These are phyloP conservation scores for Phytophthora sp. DNA, from an alignment of 352 stramenopile species.

Conservation along the genomic window DNA sequence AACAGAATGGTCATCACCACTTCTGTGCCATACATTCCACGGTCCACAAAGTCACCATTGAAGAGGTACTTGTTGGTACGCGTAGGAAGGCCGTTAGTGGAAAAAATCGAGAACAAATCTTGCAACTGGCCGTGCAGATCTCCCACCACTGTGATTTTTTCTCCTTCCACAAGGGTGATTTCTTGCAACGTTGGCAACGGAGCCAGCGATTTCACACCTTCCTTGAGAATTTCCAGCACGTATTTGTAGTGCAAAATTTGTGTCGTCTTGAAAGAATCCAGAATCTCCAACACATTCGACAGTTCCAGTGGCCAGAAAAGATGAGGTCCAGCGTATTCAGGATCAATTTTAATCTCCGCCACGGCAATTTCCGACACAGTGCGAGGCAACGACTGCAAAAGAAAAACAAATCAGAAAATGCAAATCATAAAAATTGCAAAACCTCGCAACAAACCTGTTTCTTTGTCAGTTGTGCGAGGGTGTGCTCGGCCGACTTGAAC, in stretches of 20 bases:
- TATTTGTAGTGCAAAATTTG: constrained; percentile 92
- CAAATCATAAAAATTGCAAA: not conserved
- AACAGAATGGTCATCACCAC: constrained; percentile 77
- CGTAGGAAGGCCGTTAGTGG: constrained; percentile 90
- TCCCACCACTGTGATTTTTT: constrained; percentile 93
- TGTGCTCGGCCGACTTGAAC: constrained; percentile 86
- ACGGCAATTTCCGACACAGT: constrained; percentile 66
- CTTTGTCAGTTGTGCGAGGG: constrained; percentile 76
- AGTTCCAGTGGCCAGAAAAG: constrained; percentile 87
- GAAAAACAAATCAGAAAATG: not conserved
- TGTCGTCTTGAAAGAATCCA: constrained; percentile 92
- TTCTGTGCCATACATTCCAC: constrained; percentile 90
- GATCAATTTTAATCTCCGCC: constrained; percentile 50
- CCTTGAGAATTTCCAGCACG: constrained; percentile 85
- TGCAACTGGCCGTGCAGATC: constrained; percentile 95
- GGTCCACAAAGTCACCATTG: constrained; percentile 97
- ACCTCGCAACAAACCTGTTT: constrained; percentile 46
- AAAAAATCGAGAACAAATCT: constrained; percentile 96
- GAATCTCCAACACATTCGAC: constrained; percentile 85
- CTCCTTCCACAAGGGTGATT: constrained; percentile 79
- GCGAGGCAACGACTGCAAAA: constrained; percentile 45
- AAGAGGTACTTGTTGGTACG: constrained; percentile 95
- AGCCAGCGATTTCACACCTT: constrained; percentile 63
- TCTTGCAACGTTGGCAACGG: constrained; percentile 87
- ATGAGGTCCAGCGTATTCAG: constrained; percentile 79